Evolutionary conservation across 768 basidiomycete genomes (phyloP), one percentile per base, ranked within the genome.

Genomic region (Dentipellis sp.): DNA sequence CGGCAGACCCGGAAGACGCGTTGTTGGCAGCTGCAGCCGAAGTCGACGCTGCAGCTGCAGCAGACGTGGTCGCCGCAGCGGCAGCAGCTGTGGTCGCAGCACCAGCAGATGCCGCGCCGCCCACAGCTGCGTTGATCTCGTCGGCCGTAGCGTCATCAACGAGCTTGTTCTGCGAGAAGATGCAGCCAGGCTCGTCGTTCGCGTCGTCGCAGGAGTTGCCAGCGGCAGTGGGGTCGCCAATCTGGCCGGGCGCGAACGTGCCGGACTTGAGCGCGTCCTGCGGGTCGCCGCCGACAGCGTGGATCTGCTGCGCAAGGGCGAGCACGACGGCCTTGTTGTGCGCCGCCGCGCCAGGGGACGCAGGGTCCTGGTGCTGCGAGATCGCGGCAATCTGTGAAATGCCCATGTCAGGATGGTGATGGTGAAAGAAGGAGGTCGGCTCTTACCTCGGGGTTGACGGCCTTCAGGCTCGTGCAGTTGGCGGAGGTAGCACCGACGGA

Each of bases 301-400:
- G 74, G 55, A 85, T 84, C 64, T 84, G 82, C 64, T 77, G 72
- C n/a, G 84, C 83, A 36, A 84, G 76, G 55, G 76, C 78, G 50
- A 86, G 77, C 8, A 69, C 71, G 60, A 85, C 81, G 4, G 76
- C 80, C 68, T 86, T 86, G 76, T 86, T 87, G 19, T 73, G 68
- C 1, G 78, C 73, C 10, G 79, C 78, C 10, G 84, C 84, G 61
- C 73, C 74, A 12, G 68, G 21, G 0, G 81, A 83, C 21, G 84
- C 84, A 39, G 84, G 82, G 60, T 86, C 84, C 75, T 81, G 63
- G 66, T 85, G 82, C 65, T 83, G 83, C 45, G 73, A 68, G 57
- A 85, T 75, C 37, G 82, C 83, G 29, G 80, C 82, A 61, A 86
- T 80, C 67, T 29, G 6, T 6, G 29, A 6, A 3, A 6, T 29